Evolutionary conservation across 2,329 filamentous ascomycete species (phyloP), one percentile per base, ranked within the genome.

Genomic region (Uncinocarpus reesii): DNA sequence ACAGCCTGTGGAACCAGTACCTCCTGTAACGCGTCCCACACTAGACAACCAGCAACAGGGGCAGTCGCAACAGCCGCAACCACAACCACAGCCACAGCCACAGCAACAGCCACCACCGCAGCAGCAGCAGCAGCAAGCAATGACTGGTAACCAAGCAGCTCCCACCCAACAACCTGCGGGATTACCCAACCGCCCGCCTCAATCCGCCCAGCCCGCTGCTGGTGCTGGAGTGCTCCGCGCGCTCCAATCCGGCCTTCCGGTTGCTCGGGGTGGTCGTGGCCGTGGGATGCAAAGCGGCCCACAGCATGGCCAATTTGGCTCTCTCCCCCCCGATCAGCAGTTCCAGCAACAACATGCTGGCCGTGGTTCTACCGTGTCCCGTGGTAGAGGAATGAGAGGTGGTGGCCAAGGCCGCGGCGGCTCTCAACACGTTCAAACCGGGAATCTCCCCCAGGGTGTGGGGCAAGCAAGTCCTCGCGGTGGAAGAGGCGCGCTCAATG

Each of bases 401-500:
- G 69, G 69, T 44, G 66, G 65, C n/a, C 62, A 55, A 23, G 51
- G 63, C 10, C 70, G 69, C 44, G 69, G 68, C 44, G 66, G 62
- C 4, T 66, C 71, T 24, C 70, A 69, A 42, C 69, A 69, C 48
- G 65, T 63, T 7, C 67, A 73, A 49, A 64, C 65, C 4, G 62
- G 62, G 5, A 65, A 59, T 49, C 24, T 55, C 2, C 56, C 57
- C 36, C 60, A 62, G 28, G 57, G 53, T 6, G 61, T 61, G 36
- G 55, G 53, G 11, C 63, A 62, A 55, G 48, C 34, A 57, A 62
- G 44, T 42, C 57, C 61, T 10, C 57, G 59, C 31, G 58, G 60
- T 23, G 60, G 59, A 18, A 60, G 71, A 18, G 61, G 63, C n/a
- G 65, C 51, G 8, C 57, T 78, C 31, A 78, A 74, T 57, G 69